These are phyloP conservation scores for Microcyclospora pomicola DNA, from an alignment of 2,329 filamentous ascomycete genomes.

Conservation along the genomic window DNA sequence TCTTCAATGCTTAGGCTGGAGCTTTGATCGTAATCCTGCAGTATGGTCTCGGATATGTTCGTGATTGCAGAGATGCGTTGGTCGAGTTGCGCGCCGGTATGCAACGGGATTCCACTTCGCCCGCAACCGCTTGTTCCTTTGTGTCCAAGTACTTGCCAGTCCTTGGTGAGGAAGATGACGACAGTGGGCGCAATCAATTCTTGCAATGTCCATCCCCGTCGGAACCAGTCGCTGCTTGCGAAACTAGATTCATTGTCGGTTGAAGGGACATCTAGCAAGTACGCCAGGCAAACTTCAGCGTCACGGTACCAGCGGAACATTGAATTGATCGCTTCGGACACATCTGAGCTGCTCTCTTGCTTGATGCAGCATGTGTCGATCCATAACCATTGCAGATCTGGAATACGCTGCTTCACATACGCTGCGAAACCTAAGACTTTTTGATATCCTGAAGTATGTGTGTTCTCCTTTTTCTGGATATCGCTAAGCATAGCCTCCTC, in stretches of 20 bases:
- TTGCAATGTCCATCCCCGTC: constrained; percentile 11
- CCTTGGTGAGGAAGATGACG: constrained; percentile 6
- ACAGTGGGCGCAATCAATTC: constrained; percentile 9
- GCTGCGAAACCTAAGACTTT: constrained; percentile 4
- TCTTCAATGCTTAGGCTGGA: constrained; percentile 3
- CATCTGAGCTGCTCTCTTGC: constrained; percentile 5
- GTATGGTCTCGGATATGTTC: constrained; percentile 2
- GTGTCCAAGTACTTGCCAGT: constrained; percentile 10
- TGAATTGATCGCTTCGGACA: constrained; percentile 3
- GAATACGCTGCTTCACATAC: background rate
- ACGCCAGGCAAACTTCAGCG: constrained; percentile 9
- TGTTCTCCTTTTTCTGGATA: background rate
- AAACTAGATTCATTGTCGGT: constrained; percentile 1
- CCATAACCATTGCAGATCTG: constrained; percentile 3
- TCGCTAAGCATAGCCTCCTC: constrained; percentile 3
- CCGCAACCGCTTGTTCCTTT: constrained; percentile 4
- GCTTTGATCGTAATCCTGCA: constrained; percentile 3
- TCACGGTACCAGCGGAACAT: constrained; percentile 11
- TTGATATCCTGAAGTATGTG: constrained; percentile 1
- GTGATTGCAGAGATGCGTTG: constrained; percentile 3
- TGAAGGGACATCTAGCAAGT: constrained; percentile 7
- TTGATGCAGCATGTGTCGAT: constrained; percentile 3
- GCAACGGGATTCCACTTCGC: too few relatives aligned
- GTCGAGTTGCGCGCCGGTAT: constrained; percentile 2
- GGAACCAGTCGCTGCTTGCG: constrained; percentile 9